Evolutionary conservation across 164 flowering plant species (phyloP).

Genomic region (Liquidambar formosana): DNA sequence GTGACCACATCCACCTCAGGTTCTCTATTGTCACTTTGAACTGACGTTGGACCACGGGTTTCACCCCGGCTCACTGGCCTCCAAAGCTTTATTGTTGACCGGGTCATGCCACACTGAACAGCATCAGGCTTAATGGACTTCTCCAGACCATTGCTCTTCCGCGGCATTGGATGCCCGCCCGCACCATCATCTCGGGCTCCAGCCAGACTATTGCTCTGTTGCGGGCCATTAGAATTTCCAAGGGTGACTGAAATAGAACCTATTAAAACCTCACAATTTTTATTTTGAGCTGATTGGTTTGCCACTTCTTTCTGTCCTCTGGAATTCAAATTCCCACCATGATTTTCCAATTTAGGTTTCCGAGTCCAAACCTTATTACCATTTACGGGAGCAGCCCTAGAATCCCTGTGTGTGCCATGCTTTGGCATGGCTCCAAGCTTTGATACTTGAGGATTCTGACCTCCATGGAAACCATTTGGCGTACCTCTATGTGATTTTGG

Average conservation of each 20-base stretch:
- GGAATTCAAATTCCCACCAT: conserved; percentile 24
- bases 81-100: conserved; percentile 50
- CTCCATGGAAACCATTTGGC: conserved; percentile 41
- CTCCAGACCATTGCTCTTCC: conserved; percentile 24
- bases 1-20: conserved; percentile 16
- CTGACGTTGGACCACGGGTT: conserved; percentile 19
- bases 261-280: conserved; percentile 57
- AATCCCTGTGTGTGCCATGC: conserved; percentile 36
- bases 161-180: conserved; percentile 25
- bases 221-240: conserved; percentile 23
- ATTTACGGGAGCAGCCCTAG: conserved; percentile 30
- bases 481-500: conserved; percentile 36
- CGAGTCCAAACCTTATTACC: conserved; percentile 65
- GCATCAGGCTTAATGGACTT: conserved; percentile 37
- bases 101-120: conserved; percentile 25
- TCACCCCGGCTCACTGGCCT: conserved; percentile 59
- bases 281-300: conserved; percentile 27
- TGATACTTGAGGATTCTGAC: conserved; percentile 31
- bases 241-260: conserved; percentile 77
- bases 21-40: conserved; percentile 28
- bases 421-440: conserved; percentile 42
- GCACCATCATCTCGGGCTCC: conserved; percentile 23
- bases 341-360: conserved; percentile 47
- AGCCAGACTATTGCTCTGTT: conserved; percentile 14
- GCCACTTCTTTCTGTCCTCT: conserved; percentile 22